phyloP scores from a whole-genome alignment of 495 filamentous ascomycete species.

The Penicillium ochrochloron region DNA sequence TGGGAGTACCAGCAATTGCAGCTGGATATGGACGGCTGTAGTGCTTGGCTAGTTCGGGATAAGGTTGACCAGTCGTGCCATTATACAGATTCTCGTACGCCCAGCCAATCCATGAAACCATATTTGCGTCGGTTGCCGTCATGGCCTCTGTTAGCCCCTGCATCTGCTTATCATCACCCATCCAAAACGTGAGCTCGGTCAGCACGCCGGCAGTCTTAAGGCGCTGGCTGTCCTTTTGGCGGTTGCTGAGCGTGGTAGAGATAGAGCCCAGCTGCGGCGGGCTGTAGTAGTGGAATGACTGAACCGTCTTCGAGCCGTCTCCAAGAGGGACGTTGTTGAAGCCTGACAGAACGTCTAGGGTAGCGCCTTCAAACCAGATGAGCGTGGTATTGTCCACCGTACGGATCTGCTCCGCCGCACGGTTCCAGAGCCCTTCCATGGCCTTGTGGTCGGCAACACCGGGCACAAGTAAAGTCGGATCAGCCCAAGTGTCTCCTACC shows the following conservation, averaged over 20 bases:
- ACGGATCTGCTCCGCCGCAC: background rate
- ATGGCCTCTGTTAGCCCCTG: slow-evolving; percentile 25
- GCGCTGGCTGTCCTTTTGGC: slow-evolving; percentile 22
- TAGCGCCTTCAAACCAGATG: slow-evolving; percentile 5
- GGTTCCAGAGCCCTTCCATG: background rate
- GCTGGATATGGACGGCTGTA: background rate
- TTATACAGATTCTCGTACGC: slow-evolving; percentile 18
- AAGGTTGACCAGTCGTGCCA: background rate
- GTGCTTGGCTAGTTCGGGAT: background rate
- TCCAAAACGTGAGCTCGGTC: slow-evolving; percentile 20
- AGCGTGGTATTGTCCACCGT: background rate
- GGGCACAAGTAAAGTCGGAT: slow-evolving; percentile 23
- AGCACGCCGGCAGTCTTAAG: background rate
- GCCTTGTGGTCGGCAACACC: background rate
- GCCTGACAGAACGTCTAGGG: slow-evolving; percentile 23
- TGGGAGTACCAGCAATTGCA: background rate
- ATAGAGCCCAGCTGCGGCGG: slow-evolving; percentile 25
- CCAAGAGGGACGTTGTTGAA: slow-evolving; percentile 27
- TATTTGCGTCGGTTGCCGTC: slow-evolving; percentile 24
- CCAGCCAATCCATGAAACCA: slow-evolving; percentile 30
- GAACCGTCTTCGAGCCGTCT: slow-evolving; percentile 26
- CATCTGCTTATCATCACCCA: slow-evolving; percentile 26
- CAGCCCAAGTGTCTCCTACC: slow-evolving; percentile 26
- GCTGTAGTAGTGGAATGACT: slow-evolving; percentile 28
- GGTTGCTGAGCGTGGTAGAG: slow-evolving; percentile 22